Conservation (phyloP, 192 early-diverging fungal genomes). For the Coemansia sp. region DNA sequence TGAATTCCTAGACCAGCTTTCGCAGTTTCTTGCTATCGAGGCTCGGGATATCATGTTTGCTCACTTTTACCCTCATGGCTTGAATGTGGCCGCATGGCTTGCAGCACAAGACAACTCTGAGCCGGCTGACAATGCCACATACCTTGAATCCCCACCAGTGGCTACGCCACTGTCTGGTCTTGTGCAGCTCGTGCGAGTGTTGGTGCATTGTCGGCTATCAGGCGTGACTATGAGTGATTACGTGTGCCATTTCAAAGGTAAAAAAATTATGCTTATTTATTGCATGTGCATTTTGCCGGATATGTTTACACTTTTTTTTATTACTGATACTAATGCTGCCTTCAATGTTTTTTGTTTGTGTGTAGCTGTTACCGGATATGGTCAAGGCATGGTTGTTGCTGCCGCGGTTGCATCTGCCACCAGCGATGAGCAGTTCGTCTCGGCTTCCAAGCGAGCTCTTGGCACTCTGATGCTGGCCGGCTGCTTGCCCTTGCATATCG, state of each 20-base stretch:
- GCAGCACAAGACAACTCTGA: constrained; percentile 19
- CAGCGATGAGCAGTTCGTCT: constrained; percentile 70
- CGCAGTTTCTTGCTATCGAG: constrained; percentile 60
- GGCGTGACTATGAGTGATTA: constrained; percentile 56
- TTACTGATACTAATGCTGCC: not conserved
- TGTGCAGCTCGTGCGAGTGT: constrained; percentile 82
- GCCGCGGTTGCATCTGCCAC: constrained; percentile 77
- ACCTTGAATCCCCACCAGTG: constrained; percentile 72
- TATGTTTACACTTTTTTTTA: not conserved
- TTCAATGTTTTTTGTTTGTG: constrained; percentile 9
- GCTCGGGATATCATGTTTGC: constrained; percentile 57
- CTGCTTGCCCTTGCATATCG: constrained; percentile 72
- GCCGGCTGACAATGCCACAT: constrained; percentile 49
- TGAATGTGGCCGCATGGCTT: constrained; percentile 78
- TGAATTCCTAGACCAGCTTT: constrained; percentile 69
- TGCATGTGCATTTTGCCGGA: not conserved
- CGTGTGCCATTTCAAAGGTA: constrained; percentile 39
- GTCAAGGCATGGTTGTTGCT: constrained; percentile 84
- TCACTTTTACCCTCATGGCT: constrained; percentile 63
- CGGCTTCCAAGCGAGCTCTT: constrained; percentile 76
- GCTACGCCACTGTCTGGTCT: constrained; percentile 81
- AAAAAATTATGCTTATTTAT: not conserved
- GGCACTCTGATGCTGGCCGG: constrained; percentile 82
- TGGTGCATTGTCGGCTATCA: constrained; percentile 65
- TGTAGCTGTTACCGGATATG: constrained; percentile 83